phyloP scores from a whole-genome alignment of 1,284 basidiomycete genomes.

The Moniliella sp. region DNA sequence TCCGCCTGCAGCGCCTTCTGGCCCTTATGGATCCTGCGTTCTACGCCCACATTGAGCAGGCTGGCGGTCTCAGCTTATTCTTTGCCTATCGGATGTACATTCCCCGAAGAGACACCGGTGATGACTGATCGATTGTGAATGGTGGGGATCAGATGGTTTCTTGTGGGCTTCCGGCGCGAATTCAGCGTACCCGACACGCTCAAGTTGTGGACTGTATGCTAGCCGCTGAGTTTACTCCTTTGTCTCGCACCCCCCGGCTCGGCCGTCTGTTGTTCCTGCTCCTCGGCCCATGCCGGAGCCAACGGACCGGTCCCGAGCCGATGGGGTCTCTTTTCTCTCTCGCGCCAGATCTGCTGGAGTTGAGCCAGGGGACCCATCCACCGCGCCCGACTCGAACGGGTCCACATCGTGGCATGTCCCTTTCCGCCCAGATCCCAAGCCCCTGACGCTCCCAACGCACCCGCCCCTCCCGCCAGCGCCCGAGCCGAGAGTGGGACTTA shows the following conservation, averaged over 20 bases:
- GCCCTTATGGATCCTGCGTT: conserved; percentile 72
- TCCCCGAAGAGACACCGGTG: background rate
- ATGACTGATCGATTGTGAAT: background rate
- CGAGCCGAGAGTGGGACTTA: background rate
- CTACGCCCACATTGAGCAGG: conserved; percentile 46
- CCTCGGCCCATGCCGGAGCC: too few relatives aligned
- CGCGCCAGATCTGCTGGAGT: too few relatives aligned
- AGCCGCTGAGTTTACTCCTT: conserved; percentile 12
- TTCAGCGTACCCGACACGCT: conserved; percentile 73
- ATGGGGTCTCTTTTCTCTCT: too few relatives aligned
- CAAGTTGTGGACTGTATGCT: conserved; percentile 51
- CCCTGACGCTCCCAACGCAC: too few relatives aligned
- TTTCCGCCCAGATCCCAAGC: too few relatives aligned
- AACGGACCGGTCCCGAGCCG: too few relatives aligned
- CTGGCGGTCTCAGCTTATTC: conserved; percentile 77
- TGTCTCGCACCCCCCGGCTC: too few relatives aligned
- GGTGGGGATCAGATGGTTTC: conserved; percentile 3
- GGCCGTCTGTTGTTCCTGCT: too few relatives aligned
- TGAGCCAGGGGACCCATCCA: too few relatives aligned
- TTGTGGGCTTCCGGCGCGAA: conserved; percentile 64
- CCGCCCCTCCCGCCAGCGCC: too few relatives aligned
- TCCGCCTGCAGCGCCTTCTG: conserved; percentile 69
- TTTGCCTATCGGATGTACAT: conserved; percentile 55
- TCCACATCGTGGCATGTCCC: too few relatives aligned
- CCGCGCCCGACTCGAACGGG: too few relatives aligned